Evolutionary conservation across 305 asterid genomes (phyloP).

Genomic region (Solanum hybrid): DNA sequence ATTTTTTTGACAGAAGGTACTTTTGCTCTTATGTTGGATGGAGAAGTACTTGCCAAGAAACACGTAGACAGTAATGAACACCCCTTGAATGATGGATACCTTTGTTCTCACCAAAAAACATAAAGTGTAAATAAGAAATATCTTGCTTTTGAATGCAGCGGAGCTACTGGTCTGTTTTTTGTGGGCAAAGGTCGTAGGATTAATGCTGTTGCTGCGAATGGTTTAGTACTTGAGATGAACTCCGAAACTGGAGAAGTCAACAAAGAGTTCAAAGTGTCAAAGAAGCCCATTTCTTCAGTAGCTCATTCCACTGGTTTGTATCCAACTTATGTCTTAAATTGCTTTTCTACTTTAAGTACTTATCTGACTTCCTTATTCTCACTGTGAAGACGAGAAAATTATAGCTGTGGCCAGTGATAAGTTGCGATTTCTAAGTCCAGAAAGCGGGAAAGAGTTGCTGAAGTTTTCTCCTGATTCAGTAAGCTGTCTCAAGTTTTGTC

Average conservation of each 20-base stretch:
- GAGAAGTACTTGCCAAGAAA: not conserved
- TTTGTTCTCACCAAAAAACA: not conserved
- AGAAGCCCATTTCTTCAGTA: conserved; percentile 11
- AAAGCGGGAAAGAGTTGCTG: conserved; percentile 17
- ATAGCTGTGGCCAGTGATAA: conserved; percentile 18
- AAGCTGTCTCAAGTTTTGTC: not conserved
- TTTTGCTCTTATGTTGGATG: not conserved
- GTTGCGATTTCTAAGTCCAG: conserved; percentile 12
- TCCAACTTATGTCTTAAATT: not conserved
- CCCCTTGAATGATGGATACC: not conserved
- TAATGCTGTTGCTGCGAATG: conserved; percentile 13
- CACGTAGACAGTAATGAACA: not conserved
- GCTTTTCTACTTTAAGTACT: not conserved
- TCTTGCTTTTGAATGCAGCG: conserved; percentile 16
- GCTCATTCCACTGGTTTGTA: conserved; percentile 18
- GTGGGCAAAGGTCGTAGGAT: conserved; percentile 9
- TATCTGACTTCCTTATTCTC: conserved; percentile 2
- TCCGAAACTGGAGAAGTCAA: conserved; percentile 19
- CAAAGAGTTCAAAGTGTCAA: conserved; percentile 18
- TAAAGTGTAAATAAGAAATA: not conserved
- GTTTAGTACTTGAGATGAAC: conserved; percentile 15
- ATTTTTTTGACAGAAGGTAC: not conserved
- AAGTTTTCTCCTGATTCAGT: conserved; percentile 20
- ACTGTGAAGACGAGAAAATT: conserved; percentile 13
- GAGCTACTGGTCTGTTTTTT: conserved; percentile 14